Base-by-base conservation (phyloP, 208 protist genomes). In the Kentomonas sorsogonicus region DNA sequence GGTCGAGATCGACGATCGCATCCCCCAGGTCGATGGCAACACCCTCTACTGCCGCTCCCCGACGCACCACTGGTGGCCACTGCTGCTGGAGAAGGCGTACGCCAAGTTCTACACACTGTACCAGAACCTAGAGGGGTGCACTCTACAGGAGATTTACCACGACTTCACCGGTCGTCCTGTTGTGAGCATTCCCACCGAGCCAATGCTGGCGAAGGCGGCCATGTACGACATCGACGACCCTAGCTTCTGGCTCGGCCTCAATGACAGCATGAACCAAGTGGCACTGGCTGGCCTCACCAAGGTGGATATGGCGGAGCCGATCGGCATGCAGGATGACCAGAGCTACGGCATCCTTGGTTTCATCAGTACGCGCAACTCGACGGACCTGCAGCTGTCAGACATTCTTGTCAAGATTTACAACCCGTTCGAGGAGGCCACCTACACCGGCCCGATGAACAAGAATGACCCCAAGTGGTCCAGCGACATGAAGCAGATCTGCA, bases 91-190 rank as follows among this genome's bases (percentile, higher is more conserved):
- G 63, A 79, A 79, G 72, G 72, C 84, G 27, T 86, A 91, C 68
- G 84, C 84, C 33, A 91, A 91, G 69, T 84, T 88, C 61, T 88
- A 91, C 77, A 83, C 71, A 18, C 53, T 72, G 20, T 91, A 84
- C 46, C 29, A 77, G 1, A 81, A 65, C 45, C 26, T 55, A 79
- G 66, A 70, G 13, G 72, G 71, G 34, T 63, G 57, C 47, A 73
- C 47, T 26, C 50, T 69, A 46, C 48, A 58, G 9, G 79, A 86
- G 55, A 47, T 79, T 6, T 77, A 80, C 52, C 76, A 83, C 54
- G 81, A 88, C 66, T 73, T 88, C 53, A 73, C 63, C 6, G 81
- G 81, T 5, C 61, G 64, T 7, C 76, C 79, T 16, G 79, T 87
- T 11, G 41, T 78, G 34, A 72, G 62, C 33, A 74, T 77, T 22